phyloP scores from a whole-genome alignment of 768 basidiomycete species.

The Hygrophorus russula region DNA sequence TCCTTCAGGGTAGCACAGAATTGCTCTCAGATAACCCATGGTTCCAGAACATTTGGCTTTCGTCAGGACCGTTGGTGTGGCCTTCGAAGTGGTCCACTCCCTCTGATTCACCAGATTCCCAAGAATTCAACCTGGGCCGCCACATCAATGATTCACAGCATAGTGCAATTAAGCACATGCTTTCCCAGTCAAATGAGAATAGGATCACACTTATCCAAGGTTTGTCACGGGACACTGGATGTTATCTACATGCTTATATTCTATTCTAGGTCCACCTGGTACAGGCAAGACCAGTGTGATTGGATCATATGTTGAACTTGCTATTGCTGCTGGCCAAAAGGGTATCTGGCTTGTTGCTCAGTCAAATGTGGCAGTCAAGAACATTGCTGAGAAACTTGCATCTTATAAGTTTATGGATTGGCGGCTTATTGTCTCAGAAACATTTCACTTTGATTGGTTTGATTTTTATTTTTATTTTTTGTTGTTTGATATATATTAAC shows the following conservation, averaged over 20 bases:
- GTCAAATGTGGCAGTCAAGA: constrained; percentile 82
- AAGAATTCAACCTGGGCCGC: constrained; percentile 7
- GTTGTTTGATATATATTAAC: constrained; percentile 1
- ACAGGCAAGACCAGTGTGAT: constrained; percentile 72
- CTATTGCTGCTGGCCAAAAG: constrained; percentile 23
- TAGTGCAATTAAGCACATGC: constrained; percentile 36
- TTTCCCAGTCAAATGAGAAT: constrained; percentile 22
- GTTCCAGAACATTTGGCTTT: constrained; percentile 40
- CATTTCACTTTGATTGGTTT: constrained; percentile 60
- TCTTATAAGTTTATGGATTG: constrained; percentile 41
- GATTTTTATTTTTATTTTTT: constrained; percentile 5
- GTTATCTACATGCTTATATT: not conserved
- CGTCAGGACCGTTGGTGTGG: constrained; percentile 25
- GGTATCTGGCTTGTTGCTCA: constrained; percentile 79
- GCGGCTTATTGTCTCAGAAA: constrained; percentile 57
- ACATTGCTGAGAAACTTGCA: constrained; percentile 75
- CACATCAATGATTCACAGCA: constrained; percentile 36
- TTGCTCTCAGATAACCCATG: constrained; percentile 31
- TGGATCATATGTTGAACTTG: constrained; percentile 44
- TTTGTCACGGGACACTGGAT: not conserved
- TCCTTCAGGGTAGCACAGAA: constrained; percentile 28
- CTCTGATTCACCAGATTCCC: not conserved
- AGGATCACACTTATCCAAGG: constrained; percentile 37
- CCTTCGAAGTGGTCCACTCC: constrained; percentile 19
- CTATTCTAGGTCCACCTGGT: constrained; percentile 38